Evolutionary conservation across 2,329 filamentous ascomycete species (phyloP), one percentile per base, ranked within the genome.

Genomic region (Aspergillaceae sp.): DNA sequence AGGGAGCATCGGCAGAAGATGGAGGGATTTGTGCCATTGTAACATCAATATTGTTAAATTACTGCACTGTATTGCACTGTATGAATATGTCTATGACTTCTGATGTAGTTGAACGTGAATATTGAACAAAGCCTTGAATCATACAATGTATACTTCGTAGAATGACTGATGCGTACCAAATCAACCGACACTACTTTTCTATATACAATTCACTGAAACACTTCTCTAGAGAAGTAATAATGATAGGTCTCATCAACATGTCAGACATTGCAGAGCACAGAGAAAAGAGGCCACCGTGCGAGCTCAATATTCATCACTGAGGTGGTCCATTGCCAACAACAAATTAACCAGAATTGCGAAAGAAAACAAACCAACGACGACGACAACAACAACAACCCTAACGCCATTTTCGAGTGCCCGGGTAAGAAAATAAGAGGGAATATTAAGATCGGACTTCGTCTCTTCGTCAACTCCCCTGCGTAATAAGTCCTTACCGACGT

Each of bases 1-100:
- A 48, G 53, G 42, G 56, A 59, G 32, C 38, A 51, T 29, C 49
- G 58, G 8, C 57, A 54, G 42, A 47, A 55, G 29, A 53, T 59
- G 53, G 63, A 64, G 44, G 60, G 60, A 11, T 62, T 64, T 45
- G 56, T 64, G 11, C 60, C 57, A 30, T 40, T 63, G n/a, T 63
- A 46, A 54, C 47, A 19, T 19, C 19, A 19, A 19, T 19, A 19
- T 19, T 19, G 19, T 19, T 19, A 19, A 19, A 19, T 19, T 19
- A 19, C 19, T 19, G 19, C 19, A 19, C 19, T 19, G 19, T 19
- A 19, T 19, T 19, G 19, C 19, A 19, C 19, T 19, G 19, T 19
- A 19, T 19, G 19, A 19, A 19, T 19, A 19, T 19, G 9, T 33
- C 10, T 35, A n/a, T 10, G 10, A 10, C 11, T 10, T 35, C 11